Percentiles rank a stretch among this genome's conserved stretches.
Evolutionary conservation across 495 filamentous ascomycete species (phyloP).

Genomic region (Daldinia loculata): DNA sequence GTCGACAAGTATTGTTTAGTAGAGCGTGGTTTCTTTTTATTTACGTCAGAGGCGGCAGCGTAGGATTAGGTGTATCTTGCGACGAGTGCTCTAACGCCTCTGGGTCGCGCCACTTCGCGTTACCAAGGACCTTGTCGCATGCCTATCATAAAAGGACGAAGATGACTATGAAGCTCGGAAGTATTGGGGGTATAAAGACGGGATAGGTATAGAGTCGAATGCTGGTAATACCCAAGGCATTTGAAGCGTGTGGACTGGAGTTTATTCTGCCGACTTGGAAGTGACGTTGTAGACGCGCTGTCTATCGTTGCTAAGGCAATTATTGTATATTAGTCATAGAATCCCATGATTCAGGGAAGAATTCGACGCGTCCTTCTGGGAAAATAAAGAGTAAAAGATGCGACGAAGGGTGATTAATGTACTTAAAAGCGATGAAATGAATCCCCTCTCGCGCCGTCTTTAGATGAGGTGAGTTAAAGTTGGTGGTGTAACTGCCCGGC

Average conservation of each 20-base stretch:
- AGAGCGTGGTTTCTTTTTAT: not conserved
- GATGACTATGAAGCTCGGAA: not conserved
- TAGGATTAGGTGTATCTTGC: conserved; percentile 12
- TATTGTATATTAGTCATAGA: conserved; percentile 3
- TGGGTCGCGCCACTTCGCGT: conserved; percentile 40
- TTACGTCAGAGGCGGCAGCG: not conserved
- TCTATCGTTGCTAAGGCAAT: not conserved
- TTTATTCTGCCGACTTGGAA: conserved; percentile 9
- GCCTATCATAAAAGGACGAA: conserved; percentile 12
- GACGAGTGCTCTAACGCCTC: conserved; percentile 29
- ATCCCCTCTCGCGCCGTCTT: conserved; percentile 6
- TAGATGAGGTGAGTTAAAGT: conserved; percentile 15
- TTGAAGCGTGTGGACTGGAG: conserved; percentile 16
- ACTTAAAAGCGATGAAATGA: not conserved
- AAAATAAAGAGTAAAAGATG: conserved; percentile 10
- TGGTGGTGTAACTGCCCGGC: conserved; percentile 15
- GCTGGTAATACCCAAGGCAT: conserved; percentile 32
- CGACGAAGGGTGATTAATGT: conserved; percentile 4
- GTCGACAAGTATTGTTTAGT: not conserved
- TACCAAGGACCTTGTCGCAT: conserved; percentile 40
- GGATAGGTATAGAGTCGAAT: conserved; percentile 6
- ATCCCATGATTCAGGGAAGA: not conserved
- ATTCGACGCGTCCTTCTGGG: conserved; percentile 32
- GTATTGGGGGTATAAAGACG: not conserved
- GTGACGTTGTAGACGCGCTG: conserved; percentile 23